Base-by-base conservation (phyloP, 2,329 filamentous ascomycete genomes). In the Fusarium cicatricum region DNA sequence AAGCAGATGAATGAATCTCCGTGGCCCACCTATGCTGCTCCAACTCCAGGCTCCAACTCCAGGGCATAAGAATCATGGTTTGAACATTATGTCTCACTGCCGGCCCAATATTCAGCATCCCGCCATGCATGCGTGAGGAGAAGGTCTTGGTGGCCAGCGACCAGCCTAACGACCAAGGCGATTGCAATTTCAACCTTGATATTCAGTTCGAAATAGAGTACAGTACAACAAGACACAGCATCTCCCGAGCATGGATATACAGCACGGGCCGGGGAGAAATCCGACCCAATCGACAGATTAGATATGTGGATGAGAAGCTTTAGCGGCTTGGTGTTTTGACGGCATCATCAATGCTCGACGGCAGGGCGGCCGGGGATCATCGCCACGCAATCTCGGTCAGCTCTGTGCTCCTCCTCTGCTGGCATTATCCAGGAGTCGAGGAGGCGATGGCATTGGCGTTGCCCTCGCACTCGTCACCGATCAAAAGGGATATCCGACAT, bases 131-230 rank as follows among this genome's bases (percentile, higher is more conserved):
- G 34, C 32, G 31, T 41, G 47, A 29, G 43, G 47, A 36, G 17
- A 34, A 42, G 5, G 19, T 23, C 46, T 42, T 42, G 38, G 46
- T 37, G 36, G 12, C 32, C 10, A n/a, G 38, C 47, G 15, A 19
- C 38, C 28, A 36, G 12, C 11, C 11, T 17, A 14, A 17, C 17
- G 46, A 34, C 28, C 33, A 48, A 17, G 28, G 23, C 15, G 28
- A 40, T 40, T 40, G 11, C 28, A 48, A 48, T 34, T 28, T 31
- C 26, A 7, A n/a, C n/a, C 32, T 45, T 10, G n/a, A 33, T 42
- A 19, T 29, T 15, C 14, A 33, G 47, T 50, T 50, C 32, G 31
- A 64, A 56, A 60, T 60, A 61, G 44, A 63, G 43, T 53, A 41
- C 40, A 23, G n/a, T n/a, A 28, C 42, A 43, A 15, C n/a, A n/a